phyloP scores from a whole-genome alignment of 108 stramenopile species.

The Asterionellopsis glacialis region DNA sequence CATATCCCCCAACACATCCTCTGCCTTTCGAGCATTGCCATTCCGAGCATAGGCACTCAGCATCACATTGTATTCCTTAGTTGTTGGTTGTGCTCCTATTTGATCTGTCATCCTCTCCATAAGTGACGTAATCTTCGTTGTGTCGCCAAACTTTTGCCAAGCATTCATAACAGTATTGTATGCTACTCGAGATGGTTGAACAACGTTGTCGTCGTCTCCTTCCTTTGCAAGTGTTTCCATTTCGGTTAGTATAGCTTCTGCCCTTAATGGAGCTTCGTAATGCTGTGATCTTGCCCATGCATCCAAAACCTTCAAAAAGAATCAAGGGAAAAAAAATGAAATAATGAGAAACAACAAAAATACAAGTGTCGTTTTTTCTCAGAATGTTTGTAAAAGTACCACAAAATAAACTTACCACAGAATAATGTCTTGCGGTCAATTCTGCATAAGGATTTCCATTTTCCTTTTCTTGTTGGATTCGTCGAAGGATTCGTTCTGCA shows the following conservation, averaged over 20 bases:
- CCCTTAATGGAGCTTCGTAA: conserved; percentile 41
- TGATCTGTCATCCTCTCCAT: conserved; percentile 17
- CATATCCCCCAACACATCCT: conserved; percentile 26
- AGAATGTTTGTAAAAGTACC: too few species aligned
- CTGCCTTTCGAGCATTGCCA: conserved; percentile 23
- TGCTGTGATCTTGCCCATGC: conserved; percentile 69
- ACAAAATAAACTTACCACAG: conserved; percentile 15
- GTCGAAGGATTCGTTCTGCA: conserved; percentile 44
- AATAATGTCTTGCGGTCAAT: conserved; percentile 52
- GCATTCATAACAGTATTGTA: conserved; percentile 53
- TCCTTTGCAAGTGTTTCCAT: conserved; percentile 12
- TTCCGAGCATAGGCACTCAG: conserved; percentile 24
- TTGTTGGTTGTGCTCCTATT: conserved; percentile 1
- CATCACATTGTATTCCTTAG: conserved; percentile 30
- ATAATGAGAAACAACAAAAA: too few species aligned
- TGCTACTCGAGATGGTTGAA: conserved; percentile 24
- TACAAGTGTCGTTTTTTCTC: too few species aligned
- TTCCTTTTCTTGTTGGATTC: conserved; percentile 45
- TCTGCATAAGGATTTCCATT: conserved; percentile 47
- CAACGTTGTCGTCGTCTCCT: not conserved
- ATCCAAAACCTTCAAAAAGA: conserved; percentile 45
- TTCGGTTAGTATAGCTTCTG: conserved; percentile 35
- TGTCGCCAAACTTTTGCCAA: conserved; percentile 23
- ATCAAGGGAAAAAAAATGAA: not conserved
- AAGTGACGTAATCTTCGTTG: conserved; percentile 14